These are phyloP conservation scores for Rhodotorula graminis DNA, from an alignment of 768 basidiomycete genomes.

Conservation along the genomic window DNA sequence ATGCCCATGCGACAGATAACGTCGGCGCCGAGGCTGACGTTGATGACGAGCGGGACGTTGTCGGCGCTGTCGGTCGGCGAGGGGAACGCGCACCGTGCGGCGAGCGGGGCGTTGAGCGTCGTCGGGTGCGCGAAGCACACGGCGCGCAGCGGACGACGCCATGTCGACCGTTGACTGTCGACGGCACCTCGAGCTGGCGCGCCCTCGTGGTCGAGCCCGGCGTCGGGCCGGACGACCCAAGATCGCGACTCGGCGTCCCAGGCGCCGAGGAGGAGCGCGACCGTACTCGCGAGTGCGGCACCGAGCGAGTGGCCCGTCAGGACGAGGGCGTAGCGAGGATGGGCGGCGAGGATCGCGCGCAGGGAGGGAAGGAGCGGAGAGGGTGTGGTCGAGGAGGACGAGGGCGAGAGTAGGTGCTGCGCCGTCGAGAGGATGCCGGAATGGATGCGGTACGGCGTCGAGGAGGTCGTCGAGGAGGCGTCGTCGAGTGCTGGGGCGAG, in stretches of 20 bases:
- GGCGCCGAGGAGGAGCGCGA: conserved; percentile 22
- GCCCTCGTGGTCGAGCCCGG: no score
- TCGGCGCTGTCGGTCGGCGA: neutral
- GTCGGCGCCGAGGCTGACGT: conserved; percentile 24
- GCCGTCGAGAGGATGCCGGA: conserved; percentile 27
- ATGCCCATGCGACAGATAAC: conserved; percentile 27
- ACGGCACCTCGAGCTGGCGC: no score
- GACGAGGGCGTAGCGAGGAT: conserved; percentile 22
- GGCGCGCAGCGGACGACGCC: conserved; percentile 9
- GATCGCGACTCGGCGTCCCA: neutral
- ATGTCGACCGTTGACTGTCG: neutral
- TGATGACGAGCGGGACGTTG: conserved; percentile 25
- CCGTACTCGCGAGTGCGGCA: conserved; percentile 19
- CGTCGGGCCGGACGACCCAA: conserved; percentile 3
- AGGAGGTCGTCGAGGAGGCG: neutral
- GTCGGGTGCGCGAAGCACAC: conserved; percentile 36
- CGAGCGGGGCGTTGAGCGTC: conserved; percentile 23
- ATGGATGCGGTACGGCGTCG: conserved; percentile 16
- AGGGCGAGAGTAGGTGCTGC: conserved; percentile 1
- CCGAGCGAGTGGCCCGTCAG: conserved; percentile 35
- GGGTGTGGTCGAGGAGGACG: neutral
- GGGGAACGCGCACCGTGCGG: conserved; percentile 5
- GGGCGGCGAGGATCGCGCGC: conserved; percentile 9
- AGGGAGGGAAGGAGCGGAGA: conserved; percentile 16
- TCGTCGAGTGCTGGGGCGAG: no score